Conservation (phyloP, 352 stramenopile genomes). For the Phytopythium boreale region DNA sequence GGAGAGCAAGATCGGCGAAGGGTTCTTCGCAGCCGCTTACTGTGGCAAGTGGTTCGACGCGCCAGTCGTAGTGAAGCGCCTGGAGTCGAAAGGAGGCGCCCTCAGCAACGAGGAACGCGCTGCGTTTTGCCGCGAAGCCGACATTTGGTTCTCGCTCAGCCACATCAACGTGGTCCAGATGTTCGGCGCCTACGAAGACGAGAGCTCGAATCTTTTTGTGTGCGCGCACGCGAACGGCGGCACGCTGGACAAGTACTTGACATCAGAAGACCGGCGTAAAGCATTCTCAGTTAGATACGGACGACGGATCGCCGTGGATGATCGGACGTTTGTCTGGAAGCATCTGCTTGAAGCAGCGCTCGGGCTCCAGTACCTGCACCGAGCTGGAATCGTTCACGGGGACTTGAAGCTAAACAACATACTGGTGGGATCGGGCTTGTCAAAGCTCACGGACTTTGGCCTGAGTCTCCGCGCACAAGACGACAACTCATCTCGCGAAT, state of each 20-base stretch:
- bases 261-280: background rate
- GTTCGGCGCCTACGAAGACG: constrained; percentile 7
- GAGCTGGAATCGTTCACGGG: constrained; percentile 18
- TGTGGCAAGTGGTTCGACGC: background rate
- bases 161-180: constrained; percentile 11
- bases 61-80: background rate
- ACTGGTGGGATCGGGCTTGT: constrained; percentile 6
- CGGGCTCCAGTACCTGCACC: constrained; percentile 20
- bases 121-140: constrained; percentile 5
- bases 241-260: background rate
- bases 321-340: background rate
- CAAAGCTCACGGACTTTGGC: constrained; percentile 26
- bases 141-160: constrained; percentile 4
- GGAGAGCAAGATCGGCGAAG: background rate
- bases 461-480: constrained; percentile 8
- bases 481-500: background rate
- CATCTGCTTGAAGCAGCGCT: constrained; percentile 15
- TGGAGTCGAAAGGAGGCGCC: background rate
- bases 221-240: constrained; percentile 2
- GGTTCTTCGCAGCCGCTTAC: background rate
- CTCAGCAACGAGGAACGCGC: background rate
- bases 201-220: constrained; percentile 9
- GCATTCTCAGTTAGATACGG: background rate
- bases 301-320: background rate
- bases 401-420: constrained; percentile 30